Conservation (phyloP, 2,329 filamentous ascomycete genomes). For the Alternaria alternata region DNA sequence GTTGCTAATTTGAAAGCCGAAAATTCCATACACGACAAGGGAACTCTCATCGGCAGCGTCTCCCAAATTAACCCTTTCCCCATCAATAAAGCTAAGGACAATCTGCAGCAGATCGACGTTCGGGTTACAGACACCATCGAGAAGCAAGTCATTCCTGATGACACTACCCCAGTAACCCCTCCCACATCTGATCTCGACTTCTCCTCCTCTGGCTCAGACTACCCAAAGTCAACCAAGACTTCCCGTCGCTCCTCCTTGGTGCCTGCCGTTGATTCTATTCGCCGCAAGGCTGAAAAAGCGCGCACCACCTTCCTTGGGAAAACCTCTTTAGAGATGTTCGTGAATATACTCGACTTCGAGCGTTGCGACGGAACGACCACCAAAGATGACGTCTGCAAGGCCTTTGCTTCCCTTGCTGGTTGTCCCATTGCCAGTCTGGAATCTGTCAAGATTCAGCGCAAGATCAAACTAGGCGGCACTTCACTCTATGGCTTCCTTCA, state of each 20-base stretch:
- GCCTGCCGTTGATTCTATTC: not conserved
- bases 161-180: not conserved
- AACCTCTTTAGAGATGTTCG: not conserved
- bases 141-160: not conserved
- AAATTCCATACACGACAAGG: not conserved
- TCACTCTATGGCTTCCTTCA: not conserved
- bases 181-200: not conserved
- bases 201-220: not conserved
- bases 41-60: not conserved
- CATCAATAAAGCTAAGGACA: not conserved
- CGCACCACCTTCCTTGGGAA: slow-evolving; percentile 9
- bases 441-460: not conserved
- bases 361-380: slow-evolving; percentile 1
- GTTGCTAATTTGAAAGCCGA: not conserved
- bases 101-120: not conserved
- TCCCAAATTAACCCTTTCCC: not conserved
- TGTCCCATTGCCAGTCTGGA: not conserved
- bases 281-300: not conserved
- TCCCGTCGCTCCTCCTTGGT: not conserved
- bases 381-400: slow-evolving; percentile 2
- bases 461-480: not conserved
- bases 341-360: slow-evolving; percentile 3
- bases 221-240: not conserved
- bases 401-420: not conserved
- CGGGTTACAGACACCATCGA: too few relatives aligned